Base-by-base conservation (phyloP, 2,329 filamentous ascomycete genomes). In the Fusarium irregulare region DNA sequence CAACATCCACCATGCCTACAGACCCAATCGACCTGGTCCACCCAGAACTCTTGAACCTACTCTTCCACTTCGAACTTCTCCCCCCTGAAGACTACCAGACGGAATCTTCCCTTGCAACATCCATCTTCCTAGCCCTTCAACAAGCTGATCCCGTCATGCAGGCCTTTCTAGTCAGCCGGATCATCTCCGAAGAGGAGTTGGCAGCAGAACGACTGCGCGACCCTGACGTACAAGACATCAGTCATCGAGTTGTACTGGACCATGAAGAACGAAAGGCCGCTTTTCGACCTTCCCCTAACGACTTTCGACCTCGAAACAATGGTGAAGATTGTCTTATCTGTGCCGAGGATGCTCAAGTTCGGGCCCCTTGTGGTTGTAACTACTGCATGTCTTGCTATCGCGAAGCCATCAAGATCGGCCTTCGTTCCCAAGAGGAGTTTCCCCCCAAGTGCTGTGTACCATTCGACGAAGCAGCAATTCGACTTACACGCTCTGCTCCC, bases 351-450 rank as follows among this genome's bases (percentile, higher is more conserved):
- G 63, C 59, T 10, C 57, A 64, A 20, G 10, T 67, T 7, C 45
- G 3, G 11, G 48, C 69, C 6, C 55, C 51, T 1, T 76, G 74
- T 8, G 55, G 62, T 4, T 75, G 73, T 9, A 34, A 44, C 11
- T 76, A 73, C 55, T 76, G 75, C 51, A 14, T 59, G 4, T 9
- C 42, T 16, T 76, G 75, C 13, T 65, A 70, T 14, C 71, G 73
- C 12, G 55, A 60, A 16, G 48, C 55, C 2, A 61, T 76, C 6
- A 68, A 72, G 7, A 25, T 48, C 2, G 75, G 75, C 3, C 66
- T 76, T 7, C 56, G 57, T 2, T 71, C 63, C 9, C 60, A 66
- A 13, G 42, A 60, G 2, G 65, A 65, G 8, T 76, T 76, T 14
- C 75, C 75, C 4, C 74, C 75, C 0, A 68, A 60, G 11, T 76